These are phyloP conservation scores for Colletotrichum tamarilloi DNA, from an alignment of 2,329 filamentous ascomycete genomes.

Conservation along the genomic window DNA sequence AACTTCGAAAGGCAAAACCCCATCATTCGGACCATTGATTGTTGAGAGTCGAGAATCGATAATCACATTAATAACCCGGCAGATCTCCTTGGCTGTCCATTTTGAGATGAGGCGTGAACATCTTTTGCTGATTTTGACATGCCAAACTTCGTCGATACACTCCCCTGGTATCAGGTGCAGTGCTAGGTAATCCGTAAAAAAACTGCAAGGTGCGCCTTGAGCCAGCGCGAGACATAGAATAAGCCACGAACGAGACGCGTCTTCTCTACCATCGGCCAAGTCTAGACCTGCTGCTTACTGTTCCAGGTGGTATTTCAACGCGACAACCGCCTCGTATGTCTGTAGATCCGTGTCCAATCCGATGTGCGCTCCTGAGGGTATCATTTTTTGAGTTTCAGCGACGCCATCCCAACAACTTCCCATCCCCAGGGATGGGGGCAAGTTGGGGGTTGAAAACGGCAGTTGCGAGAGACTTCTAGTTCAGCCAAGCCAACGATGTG, in stretches of 20 bases:
- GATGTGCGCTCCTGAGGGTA: slow-evolving; percentile 8
- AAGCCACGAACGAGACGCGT: background rate
- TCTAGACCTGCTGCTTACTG: slow-evolving; percentile 4
- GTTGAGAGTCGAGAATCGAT: background rate
- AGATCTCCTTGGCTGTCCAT: background rate
- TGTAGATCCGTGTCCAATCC: background rate
- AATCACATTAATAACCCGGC: background rate
- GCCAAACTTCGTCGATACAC: background rate
- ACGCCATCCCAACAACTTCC: slow-evolving; percentile 22
- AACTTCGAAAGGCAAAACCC: background rate
- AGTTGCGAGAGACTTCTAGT: background rate
- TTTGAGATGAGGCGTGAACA: slow-evolving; percentile 2
- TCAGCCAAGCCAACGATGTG: slow-evolving; percentile 7
- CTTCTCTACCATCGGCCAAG: slow-evolving; percentile 4
- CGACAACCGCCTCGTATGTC: slow-evolving; percentile 9
- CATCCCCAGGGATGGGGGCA: background rate
- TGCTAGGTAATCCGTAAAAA: too few relatives aligned
- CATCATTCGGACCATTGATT: background rate
- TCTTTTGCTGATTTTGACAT: background rate
- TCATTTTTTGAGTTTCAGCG: slow-evolving; percentile 23
- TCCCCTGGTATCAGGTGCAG: background rate
- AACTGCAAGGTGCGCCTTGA: background rate
- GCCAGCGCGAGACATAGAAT: background rate
- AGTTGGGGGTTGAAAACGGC: background rate
- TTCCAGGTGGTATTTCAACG: slow-evolving; percentile 7